Percentiles rank a stretch among this genome's conserved stretches.
phyloP scores from a whole-genome alignment of 2,329 filamentous ascomycete species.

The Dactylellina leptospora region DNA sequence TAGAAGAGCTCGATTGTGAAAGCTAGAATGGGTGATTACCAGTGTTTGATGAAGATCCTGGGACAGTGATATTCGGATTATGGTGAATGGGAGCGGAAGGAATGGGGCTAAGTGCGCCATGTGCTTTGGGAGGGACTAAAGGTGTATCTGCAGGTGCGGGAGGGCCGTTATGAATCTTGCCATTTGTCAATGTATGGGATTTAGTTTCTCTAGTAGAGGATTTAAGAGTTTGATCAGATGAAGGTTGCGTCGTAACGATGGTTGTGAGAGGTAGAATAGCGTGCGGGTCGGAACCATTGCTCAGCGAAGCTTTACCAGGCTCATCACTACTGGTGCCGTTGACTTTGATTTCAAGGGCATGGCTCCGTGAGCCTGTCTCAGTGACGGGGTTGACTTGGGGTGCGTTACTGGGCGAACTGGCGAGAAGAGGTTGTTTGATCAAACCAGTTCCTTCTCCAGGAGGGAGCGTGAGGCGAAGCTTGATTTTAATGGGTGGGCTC shows the following conservation, averaged over 20 bases:
- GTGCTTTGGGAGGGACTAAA: not conserved
- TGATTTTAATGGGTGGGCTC: conserved; percentile 63
- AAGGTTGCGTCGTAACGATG: not conserved
- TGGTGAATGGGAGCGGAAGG: not conserved
- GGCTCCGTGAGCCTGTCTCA: too few species aligned
- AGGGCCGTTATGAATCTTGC: not conserved
- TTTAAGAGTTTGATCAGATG: not conserved
- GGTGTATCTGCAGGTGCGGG: not conserved
- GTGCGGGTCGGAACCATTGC: not conserved
- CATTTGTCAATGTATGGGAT: too few species aligned
- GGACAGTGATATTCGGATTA: too few species aligned
- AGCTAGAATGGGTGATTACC: too few species aligned
- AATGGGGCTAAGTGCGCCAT: not conserved
- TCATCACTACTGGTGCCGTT: too few species aligned
- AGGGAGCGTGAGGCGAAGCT: conserved; percentile 64
- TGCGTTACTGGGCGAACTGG: too few species aligned
- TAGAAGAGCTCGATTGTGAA: too few species aligned
- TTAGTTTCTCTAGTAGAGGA: not conserved
- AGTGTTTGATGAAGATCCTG: too few species aligned
- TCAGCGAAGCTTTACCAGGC: too few species aligned
- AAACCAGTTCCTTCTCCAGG: conserved; percentile 47
- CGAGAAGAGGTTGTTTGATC: too few species aligned
- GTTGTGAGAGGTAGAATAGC: not conserved
- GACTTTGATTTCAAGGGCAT: too few species aligned
- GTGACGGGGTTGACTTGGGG: too few species aligned